Base-by-base conservation (phyloP, 2,329 filamentous ascomycete genomes). In the Tolypocladium cylindrosporum region DNA sequence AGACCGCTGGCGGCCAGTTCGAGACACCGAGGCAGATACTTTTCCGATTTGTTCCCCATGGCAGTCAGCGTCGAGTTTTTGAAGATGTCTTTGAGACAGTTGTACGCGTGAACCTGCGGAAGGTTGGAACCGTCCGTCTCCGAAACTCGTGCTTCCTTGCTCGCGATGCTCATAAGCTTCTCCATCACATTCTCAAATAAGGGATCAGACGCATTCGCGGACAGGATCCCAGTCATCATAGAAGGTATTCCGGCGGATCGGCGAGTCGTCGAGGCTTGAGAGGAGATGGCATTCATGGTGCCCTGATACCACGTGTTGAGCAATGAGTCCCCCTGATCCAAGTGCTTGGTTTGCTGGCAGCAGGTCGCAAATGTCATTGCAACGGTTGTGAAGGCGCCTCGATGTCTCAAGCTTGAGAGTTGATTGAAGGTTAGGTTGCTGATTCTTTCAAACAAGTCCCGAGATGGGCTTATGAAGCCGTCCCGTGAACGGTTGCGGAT, bases 371-470 rank as follows among this genome's bases (percentile, higher is more conserved):
- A 97, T 0, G 92, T 96, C 56, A 91, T 85, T 0, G 93, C 89
- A 2, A 97, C 94, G 0, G 93, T 93, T 0, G 91, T 94, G 67
- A 97, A 96, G 8, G 94, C 94, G 58, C 94, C 94, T 58, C 94
- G 83, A 71, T 99, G 94, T 45, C 94, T 84, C 37, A 99, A 77
- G 56, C 84, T 89, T 0, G 90, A 85, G 10, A 99, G 78, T 67
- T 99, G 90, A 2, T 83, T 83, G 67, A 97, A 96, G 19, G 90
- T 87, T 8, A 96, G 74, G 43, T 83, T 77, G 10, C 91, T 91
- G 42, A 93, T 82, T 10, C 74, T 75, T 43, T 83, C 77, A 61
- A 91, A 89, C 0, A 87, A 77, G 1, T 77, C 72, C 11, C 70
- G 67, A 2, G 76, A 72, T 1, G 80, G 79, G n/a, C 77, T 71